Evolutionary conservation across 768 basidiomycete genomes (phyloP).

Genomic region (Macrocybe gigantea): DNA sequence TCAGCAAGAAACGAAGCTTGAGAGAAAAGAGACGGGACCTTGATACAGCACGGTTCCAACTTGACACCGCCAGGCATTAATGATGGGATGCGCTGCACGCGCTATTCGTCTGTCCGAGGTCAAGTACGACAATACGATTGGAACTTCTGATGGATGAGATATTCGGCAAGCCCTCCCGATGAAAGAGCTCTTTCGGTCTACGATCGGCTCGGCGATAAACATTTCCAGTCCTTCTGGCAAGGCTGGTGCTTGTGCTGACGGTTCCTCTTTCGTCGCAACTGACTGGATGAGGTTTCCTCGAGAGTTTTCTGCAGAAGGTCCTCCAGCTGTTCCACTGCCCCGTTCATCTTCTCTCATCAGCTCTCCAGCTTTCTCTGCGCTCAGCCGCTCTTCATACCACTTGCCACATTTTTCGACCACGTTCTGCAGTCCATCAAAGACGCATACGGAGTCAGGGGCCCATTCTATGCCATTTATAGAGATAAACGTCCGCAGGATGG

Average conservation of each 20-base stretch:
- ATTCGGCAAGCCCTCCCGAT: slow-evolving; percentile 82
- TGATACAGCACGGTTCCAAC: slow-evolving; percentile 65
- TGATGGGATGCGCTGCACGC: slow-evolving; percentile 72
- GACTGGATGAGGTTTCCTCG: not conserved
- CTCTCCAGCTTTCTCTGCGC: slow-evolving; percentile 47
- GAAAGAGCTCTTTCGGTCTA: slow-evolving; percentile 82
- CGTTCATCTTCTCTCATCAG: slow-evolving; percentile 48
- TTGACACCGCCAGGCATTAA: slow-evolving; percentile 80
- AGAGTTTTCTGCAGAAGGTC: slow-evolving; percentile 2
- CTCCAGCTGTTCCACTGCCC: slow-evolving; percentile 7
- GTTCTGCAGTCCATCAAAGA: slow-evolving; percentile 83
- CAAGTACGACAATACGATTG: slow-evolving; percentile 57
- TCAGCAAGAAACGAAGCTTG: not conserved
- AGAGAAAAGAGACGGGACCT: slow-evolving; percentile 34
- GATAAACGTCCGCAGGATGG: slow-evolving; percentile 74
- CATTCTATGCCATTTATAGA: slow-evolving; percentile 76
- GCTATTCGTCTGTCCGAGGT: slow-evolving; percentile 69
- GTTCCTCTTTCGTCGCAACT: not conserved
- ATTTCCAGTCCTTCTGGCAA: slow-evolving; percentile 62
- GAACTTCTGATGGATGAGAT: slow-evolving; percentile 71
- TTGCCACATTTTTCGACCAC: slow-evolving; percentile 57
- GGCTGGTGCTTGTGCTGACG: slow-evolving; percentile 8
- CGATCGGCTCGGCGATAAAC: slow-evolving; percentile 70
- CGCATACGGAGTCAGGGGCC: slow-evolving; percentile 65
- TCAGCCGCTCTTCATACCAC: slow-evolving; percentile 72